A percentile compares a stretch with the other conserved stretches of the same genome.
phyloP scores from a whole-genome alignment of 2,329 filamentous ascomycete genomes.

The Amauroascus niger region DNA sequence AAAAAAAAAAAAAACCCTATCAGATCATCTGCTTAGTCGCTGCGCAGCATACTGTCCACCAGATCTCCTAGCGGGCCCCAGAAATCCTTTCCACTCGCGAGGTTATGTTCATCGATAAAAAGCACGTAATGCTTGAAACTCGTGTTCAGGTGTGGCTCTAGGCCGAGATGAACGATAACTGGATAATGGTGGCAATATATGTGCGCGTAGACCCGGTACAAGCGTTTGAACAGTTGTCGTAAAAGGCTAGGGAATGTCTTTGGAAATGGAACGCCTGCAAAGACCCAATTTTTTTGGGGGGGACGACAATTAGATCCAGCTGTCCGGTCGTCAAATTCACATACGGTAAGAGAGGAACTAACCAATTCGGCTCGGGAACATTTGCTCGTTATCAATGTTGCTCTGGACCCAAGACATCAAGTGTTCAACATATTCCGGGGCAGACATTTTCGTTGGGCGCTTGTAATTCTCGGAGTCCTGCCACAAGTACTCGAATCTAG shows the following conservation, averaged over 20 bases:
- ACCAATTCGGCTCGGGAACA: conserved; percentile 92
- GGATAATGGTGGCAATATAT: conserved; percentile 99
- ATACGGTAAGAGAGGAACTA: conserved; percentile 12
- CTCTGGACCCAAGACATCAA: conserved; percentile 94
- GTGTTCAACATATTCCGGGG: conserved; percentile 94
- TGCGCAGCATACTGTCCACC: conserved; percentile 94
- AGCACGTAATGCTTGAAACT: conserved; percentile 99
- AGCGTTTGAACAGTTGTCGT: conserved; percentile 94
- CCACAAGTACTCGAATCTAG: conserved; percentile 97
- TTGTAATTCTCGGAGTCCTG: conserved; percentile 92
- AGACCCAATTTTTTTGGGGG: neutral
- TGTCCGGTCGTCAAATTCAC: neutral
- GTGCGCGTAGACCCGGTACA: conserved; percentile 97
- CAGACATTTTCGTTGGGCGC: conserved; percentile 94
- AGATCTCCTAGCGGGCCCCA: conserved; percentile 93
- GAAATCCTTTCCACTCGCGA: conserved; percentile 91
- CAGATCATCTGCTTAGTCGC: conserved; percentile 50
- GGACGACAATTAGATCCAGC: neutral
- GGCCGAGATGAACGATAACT: conserved; percentile 83
- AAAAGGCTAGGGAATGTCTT: conserved; percentile 82
- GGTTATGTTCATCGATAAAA: conserved; percentile 91
- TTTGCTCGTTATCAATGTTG: conserved; percentile 88
- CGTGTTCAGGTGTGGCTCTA: conserved; percentile 96
- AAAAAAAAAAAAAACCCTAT: neutral
- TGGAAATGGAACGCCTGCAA: conserved; percentile 76